Percentiles rank a stretch among this genome's conserved stretches.
These are phyloP conservation scores for Purpureocillium lavendulum DNA, from an alignment of 2,329 filamentous ascomycete species.

Conservation along the genomic window DNA sequence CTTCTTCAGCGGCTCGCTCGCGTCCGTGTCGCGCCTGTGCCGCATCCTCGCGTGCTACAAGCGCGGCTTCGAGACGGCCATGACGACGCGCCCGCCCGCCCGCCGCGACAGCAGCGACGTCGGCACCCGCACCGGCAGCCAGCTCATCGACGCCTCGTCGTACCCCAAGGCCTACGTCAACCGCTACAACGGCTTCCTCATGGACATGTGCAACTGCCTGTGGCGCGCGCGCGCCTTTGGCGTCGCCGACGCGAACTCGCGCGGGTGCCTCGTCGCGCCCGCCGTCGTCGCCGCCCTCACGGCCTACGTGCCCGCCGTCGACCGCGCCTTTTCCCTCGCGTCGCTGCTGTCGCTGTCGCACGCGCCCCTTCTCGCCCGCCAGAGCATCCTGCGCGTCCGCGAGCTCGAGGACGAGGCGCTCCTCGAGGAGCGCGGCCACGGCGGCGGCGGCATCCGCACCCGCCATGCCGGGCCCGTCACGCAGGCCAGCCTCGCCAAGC, in stretches of 20 bases:
- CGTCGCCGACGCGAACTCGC: conserved; percentile 51
- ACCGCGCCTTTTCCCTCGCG: conserved; percentile 35
- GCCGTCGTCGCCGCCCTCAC: conserved; percentile 36
- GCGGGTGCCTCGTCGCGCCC: conserved; percentile 42
- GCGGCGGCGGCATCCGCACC: conserved; percentile 22
- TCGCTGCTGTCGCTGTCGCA: conserved; percentile 50
- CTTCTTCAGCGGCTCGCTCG: conserved; percentile 56
- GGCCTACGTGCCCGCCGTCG: conserved; percentile 39
- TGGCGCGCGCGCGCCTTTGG: conserved; percentile 71
- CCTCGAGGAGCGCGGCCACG: conserved; percentile 20
- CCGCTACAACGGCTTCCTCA: conserved; percentile 73
- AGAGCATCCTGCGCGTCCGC: conserved; percentile 47
- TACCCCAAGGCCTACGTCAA: conserved; percentile 56
- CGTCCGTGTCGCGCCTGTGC: conserved; percentile 60
- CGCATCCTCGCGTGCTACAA: conserved; percentile 66
- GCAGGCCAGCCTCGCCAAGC: conserved; percentile 52
- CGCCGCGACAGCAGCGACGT: not conserved
- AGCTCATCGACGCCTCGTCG: conserved; percentile 23
- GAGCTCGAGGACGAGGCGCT: conserved; percentile 48
- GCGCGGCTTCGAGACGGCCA: conserved; percentile 59
- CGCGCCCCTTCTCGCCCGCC: conserved; percentile 47
- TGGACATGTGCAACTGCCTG: conserved; percentile 78
- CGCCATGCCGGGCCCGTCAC: conserved; percentile 64
- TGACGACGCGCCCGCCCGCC: conserved; percentile 23
- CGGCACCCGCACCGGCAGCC: conserved; percentile 12